phyloP scores from a whole-genome alignment of 140 eudicot genomes.

The Anethum foeniculum region DNA sequence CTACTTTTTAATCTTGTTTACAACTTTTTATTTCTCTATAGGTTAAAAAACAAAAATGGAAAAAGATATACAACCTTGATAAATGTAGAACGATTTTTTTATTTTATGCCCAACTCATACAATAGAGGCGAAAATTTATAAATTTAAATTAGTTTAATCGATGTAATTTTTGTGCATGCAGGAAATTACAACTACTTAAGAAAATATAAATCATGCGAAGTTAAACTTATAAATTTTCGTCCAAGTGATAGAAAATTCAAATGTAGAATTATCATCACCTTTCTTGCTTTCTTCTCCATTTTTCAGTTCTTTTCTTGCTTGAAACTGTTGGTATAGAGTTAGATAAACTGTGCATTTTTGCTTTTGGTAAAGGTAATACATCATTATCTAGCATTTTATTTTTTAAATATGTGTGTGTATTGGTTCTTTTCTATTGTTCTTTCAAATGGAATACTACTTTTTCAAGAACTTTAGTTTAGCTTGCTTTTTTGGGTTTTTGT shows the following conservation, averaged over 20 bases:
- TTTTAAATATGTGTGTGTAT: not conserved
- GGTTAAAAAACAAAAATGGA: not conserved
- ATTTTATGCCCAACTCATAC: no score
- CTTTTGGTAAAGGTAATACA: not conserved
- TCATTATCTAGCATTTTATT: not conserved
- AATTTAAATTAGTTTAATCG: no score
- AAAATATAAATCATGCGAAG: no score
- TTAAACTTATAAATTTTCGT: no score
- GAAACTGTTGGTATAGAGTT: not conserved
- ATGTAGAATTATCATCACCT: not conserved
- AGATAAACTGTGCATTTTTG: no score
- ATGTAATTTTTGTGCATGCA: no score
- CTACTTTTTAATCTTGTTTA: not conserved
- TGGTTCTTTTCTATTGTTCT: not conserved
- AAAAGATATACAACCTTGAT: not conserved
- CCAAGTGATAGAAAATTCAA: no score
- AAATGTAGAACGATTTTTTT: no score
- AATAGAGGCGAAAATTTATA: no score
- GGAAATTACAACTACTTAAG: no score
- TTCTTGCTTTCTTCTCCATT: not conserved
- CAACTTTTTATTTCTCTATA: not conserved
- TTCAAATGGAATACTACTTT: not conserved
- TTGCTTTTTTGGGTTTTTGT: constrained; percentile 3
- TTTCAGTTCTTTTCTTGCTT: not conserved
- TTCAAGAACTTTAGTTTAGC: not conserved